A percentile compares a stretch with the other conserved stretches of the same genome.
Conservation (phyloP, 2,329 filamentous ascomycete species). For the Ophiocordyceps camponoti-floridani region DNA sequence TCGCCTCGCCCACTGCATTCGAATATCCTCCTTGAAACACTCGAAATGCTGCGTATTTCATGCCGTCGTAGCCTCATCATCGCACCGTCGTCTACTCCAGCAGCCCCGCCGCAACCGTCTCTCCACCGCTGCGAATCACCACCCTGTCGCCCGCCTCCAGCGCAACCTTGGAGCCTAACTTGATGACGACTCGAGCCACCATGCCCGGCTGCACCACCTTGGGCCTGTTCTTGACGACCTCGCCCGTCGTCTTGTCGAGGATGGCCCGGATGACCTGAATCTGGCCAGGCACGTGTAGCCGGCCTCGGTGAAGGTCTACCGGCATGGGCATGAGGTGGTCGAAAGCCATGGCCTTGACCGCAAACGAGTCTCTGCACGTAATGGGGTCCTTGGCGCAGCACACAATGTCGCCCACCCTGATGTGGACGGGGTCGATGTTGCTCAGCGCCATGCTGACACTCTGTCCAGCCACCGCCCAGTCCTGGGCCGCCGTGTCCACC, state of each 20-base stretch:
- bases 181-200: constrained; percentile 61
- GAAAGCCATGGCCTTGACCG: constrained; percentile 72
- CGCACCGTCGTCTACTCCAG: constrained; percentile 39
- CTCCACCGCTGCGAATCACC: constrained; percentile 62
- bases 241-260: constrained; percentile 63
- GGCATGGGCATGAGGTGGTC: constrained; percentile 78
- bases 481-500: constrained; percentile 50
- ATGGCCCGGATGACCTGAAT: constrained; percentile 55
- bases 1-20: too few relatives aligned
- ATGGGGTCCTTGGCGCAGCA: constrained; percentile 54
- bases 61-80: neutral
- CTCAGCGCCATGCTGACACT: constrained; percentile 70
- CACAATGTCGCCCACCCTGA: constrained; percentile 74
- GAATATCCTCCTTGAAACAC: too few relatives aligned
- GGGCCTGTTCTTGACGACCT: constrained; percentile 65
- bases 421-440: constrained; percentile 69
- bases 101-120: constrained; percentile 75
- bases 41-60: neutral
- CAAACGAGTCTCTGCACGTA: constrained; percentile 53
- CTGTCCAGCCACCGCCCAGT: constrained; percentile 89
- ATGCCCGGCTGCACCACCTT: constrained; percentile 64
- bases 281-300: constrained; percentile 60
- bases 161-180: constrained; percentile 56
- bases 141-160: constrained; percentile 66
- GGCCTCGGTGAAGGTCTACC: constrained; percentile 75